phyloP scores from a whole-genome alignment of 2,329 filamentous ascomycete species.

The Chaetomium globosum region DNA sequence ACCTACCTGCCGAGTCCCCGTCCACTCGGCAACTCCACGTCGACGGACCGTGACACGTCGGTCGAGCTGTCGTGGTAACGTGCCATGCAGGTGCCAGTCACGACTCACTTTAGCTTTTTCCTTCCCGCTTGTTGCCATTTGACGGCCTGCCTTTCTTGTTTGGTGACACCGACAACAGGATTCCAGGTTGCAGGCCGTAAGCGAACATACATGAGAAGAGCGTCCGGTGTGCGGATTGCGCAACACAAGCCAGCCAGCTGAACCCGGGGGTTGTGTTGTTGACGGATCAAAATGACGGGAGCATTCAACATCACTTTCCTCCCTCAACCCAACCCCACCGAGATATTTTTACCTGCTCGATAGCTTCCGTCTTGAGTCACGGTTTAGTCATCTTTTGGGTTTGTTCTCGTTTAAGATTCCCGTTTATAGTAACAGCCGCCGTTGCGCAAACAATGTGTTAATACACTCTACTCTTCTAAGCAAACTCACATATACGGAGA shows the following conservation, averaged over 20 bases:
- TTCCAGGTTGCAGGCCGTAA: not conserved
- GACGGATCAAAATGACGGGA: not conserved
- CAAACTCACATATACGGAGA: not conserved
- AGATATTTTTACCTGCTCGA: not conserved
- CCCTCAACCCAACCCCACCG: no score
- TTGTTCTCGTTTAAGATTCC: not conserved
- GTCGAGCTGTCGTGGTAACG: slow-evolving; percentile 27
- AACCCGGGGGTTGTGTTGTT: not conserved
- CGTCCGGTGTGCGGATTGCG: not conserved
- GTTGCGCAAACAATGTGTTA: not conserved
- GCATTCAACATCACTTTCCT: no score
- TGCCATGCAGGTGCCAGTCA: slow-evolving; percentile 28
- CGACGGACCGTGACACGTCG: not conserved
- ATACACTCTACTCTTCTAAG: not conserved
- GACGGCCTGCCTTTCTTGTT: not conserved
- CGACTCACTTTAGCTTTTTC: not conserved
- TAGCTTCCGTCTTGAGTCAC: not conserved
- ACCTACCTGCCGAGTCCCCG: slow-evolving; percentile 2
- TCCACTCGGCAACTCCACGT: slow-evolving; percentile 12
- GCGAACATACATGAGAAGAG: not conserved
- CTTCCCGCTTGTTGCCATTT: not conserved
- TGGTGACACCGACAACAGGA: not conserved
- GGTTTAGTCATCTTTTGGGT: not conserved
- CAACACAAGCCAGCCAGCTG: no score
- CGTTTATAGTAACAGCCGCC: not conserved